Conservation (phyloP, 257 asterid species). For the Coffea canephora region DNA sequence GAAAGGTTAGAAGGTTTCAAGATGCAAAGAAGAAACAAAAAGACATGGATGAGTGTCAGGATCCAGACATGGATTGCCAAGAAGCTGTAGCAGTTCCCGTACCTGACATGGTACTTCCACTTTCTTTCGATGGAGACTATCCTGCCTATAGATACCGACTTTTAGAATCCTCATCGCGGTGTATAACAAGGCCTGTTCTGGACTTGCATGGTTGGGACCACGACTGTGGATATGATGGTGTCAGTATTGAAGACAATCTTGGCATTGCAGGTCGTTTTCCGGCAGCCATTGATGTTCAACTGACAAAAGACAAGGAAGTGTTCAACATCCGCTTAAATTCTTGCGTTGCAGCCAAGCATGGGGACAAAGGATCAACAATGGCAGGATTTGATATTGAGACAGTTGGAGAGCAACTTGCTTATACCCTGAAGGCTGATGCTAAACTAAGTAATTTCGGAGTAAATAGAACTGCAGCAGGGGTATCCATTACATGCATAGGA, state of each 20-base stretch:
- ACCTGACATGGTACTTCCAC: conserved; percentile 27
- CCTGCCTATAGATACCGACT: conserved; percentile 25
- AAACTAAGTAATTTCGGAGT: conserved; percentile 19
- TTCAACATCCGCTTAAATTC: conserved; percentile 34
- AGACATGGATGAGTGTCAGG: conserved; percentile 18
- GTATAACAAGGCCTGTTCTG: conserved; percentile 30
- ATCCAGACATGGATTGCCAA: conserved; percentile 10
- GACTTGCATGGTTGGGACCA: conserved; percentile 45
- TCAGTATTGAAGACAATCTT: conserved; percentile 31
- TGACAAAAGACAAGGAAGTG: conserved; percentile 38
- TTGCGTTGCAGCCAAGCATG: conserved; percentile 31
- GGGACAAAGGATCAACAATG: conserved; percentile 35
- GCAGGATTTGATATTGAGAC: conserved; percentile 31
- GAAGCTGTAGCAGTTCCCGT: conserved; percentile 23
- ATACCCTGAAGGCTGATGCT: conserved; percentile 29
- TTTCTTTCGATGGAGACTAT: conserved; percentile 31
- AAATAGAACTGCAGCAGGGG: conserved; percentile 35
- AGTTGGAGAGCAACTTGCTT: conserved; percentile 28
- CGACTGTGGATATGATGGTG: conserved; percentile 40
- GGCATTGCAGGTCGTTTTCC: conserved; percentile 32
- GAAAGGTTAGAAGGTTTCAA: conserved; percentile 19
- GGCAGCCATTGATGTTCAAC: conserved; percentile 29
- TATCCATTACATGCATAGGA: conserved; percentile 33
- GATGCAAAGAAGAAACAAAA: conserved; percentile 14
- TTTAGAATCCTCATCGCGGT: conserved; percentile 21